Base-by-base conservation (phyloP, 2,329 filamentous ascomycete genomes). In the Colletotrichum sp. region DNA sequence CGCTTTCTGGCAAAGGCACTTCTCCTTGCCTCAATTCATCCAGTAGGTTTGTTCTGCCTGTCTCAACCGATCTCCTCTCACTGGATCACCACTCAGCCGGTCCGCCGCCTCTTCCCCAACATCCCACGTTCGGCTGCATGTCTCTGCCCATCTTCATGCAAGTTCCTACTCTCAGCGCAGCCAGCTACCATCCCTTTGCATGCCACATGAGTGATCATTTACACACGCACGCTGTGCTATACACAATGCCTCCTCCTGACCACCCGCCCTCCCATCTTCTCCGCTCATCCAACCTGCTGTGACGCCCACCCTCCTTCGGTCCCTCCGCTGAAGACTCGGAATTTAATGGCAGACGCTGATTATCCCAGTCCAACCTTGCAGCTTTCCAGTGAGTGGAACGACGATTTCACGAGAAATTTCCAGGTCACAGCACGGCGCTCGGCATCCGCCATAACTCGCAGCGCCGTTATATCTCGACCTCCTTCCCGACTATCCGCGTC, bases 141-240 rank as follows among this genome's bases (percentile, higher is more conserved):
- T 64, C 66, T 70, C 57, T 70, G 44, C 59, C 32, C 36, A 71
- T 73, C 44, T 64, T 44, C 32, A 70, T 48, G 71, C 67, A 73
- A 64, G 66, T 64, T 30, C 60, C 13, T 25, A n/a, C 28, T 25
- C 34, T 44, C 30, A 25, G 63, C n/a, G 57, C n/a, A 19, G 44
- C 55, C 28, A 57, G 66, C 57, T 57, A n/a, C 11, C n/a, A 60
- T 19, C 32, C 39, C 57, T 73, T 64, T 70, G 39, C 66, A 64
- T 73, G 34, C 55, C 65, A 69, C 28, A 34, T 27, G 32, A n/a
- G 7, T 19, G 30, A 25, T 39, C 60, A 64, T 32, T 39, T 39
- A 39, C 32, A 63, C 12, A 22, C 30, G 13, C 30, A 15, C 39
- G 12, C 36, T 61, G 57, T 16, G n/a, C 9, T 27, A 15, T 25